phyloP scores from a whole-genome alignment of 352 stramenopile species.

The Globisporangium cystogenes region DNA sequence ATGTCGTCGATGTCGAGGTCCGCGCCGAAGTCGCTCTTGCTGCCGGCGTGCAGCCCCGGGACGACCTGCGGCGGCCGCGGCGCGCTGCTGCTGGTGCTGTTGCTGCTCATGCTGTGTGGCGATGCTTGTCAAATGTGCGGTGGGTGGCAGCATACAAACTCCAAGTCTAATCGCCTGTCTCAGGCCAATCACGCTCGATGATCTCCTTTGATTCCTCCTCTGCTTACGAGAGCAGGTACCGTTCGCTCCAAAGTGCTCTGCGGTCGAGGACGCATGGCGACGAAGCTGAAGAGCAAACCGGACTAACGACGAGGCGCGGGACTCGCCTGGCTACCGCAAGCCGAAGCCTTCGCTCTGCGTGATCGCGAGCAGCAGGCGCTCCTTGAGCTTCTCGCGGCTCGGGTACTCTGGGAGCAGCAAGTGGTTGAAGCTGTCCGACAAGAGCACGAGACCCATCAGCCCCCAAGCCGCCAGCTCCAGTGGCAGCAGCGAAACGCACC shows the following conservation, averaged over 20 bases:
- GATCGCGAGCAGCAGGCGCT: conserved; percentile 76
- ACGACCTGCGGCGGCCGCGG: conserved; percentile 26
- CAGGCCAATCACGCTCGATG: background rate
- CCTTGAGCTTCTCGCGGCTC: conserved; percentile 69
- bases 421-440: conserved; percentile 71
- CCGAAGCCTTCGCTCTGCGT: conserved; percentile 82
- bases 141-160: no score
- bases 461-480: no score
- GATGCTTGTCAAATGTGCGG: conserved; percentile 9
- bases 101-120: background rate
- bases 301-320: no score
- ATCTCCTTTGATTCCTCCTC: background rate
- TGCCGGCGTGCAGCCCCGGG: conserved; percentile 62
- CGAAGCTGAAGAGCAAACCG: no score
- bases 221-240: background rate
- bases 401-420: conserved; percentile 83
- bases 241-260: background rate
- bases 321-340: conserved; percentile 36
- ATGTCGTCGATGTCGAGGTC: conserved; percentile 81
- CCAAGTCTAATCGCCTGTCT: background rate
- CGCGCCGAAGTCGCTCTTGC: conserved; percentile 75
- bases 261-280: background rate
- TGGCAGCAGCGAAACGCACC: conserved; percentile 24
- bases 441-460: background rate
- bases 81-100: background rate